Percentiles rank a stretch among this genome's conserved stretches.
Evolutionary conservation across 2,329 filamentous ascomycete species (phyloP).

Genomic region (Cercospora sp.): DNA sequence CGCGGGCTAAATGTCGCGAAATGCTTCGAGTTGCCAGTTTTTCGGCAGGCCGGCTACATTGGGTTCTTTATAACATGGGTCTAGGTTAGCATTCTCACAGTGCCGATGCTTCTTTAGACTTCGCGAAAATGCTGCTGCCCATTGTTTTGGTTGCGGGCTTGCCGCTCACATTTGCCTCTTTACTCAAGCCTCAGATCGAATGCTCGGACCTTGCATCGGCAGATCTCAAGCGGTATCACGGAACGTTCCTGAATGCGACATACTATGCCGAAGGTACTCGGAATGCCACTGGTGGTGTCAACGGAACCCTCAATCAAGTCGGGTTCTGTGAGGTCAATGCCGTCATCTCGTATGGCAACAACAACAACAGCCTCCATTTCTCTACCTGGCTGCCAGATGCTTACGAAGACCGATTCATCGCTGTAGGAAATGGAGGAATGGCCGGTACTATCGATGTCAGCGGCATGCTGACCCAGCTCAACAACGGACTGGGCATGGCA

Average conservation of each 20-base stretch:
- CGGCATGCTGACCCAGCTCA: conserved; percentile 32
- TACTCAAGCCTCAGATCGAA: neutral
- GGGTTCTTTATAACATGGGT: neutral
- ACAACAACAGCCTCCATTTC: conserved; percentile 31
- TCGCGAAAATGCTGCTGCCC: neutral
- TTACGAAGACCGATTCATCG: conserved; percentile 34
- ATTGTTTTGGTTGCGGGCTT: neutral
- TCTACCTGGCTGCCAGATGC: conserved; percentile 33
- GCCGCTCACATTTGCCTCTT: neutral
- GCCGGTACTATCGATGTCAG: conserved; percentile 32
- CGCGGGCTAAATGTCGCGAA: conserved; percentile 2
- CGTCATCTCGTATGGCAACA: conserved; percentile 28
- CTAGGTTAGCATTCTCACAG: neutral
- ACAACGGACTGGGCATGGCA: conserved; percentile 33
- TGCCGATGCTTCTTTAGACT: neutral
- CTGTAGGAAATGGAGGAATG: conserved; percentile 37
- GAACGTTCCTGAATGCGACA: conserved; percentile 25
- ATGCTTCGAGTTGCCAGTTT: neutral
- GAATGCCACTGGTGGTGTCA: conserved; percentile 28
- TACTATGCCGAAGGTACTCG: conserved; percentile 22
- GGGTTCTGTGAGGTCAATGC: conserved; percentile 33
- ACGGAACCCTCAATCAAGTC: conserved; percentile 26
- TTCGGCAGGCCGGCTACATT: neutral
- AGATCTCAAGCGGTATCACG: conserved; percentile 19
- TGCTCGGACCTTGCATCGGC: neutral